Percentiles rank a stretch among this genome's conserved stretches.
Conservation (phyloP, 139 green algal genomes). For the Closterium sp. region DNA sequence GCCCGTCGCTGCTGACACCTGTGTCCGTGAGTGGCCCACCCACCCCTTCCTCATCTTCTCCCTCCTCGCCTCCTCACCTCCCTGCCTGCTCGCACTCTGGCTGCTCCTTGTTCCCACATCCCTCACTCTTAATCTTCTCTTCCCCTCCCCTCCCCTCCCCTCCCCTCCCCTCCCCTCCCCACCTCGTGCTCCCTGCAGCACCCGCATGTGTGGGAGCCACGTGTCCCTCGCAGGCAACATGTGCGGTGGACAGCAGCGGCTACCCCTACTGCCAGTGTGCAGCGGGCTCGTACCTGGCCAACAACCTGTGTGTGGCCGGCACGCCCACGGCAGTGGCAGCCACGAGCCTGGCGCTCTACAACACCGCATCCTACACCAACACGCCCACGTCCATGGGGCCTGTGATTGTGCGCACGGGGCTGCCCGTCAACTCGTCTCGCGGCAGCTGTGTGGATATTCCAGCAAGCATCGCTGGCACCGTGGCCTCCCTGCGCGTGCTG, state of each 20-base stretch:
- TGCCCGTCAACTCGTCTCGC: not conserved
- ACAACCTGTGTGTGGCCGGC: not conserved
- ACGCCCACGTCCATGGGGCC: not conserved
- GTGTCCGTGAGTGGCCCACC: not conserved
- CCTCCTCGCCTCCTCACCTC: too few species aligned
- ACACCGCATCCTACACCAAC: not conserved
- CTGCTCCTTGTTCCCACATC: too few species aligned
- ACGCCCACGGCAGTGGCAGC: not conserved
- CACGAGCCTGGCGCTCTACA: slow-evolving; percentile 1
- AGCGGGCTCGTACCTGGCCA: not conserved
- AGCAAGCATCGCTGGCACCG: not conserved
- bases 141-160: not conserved
- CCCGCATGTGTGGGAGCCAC: not conserved
- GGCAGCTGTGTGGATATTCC: not conserved
- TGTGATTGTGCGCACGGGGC: not conserved
- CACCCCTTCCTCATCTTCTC: not conserved
- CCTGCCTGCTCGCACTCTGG: too few species aligned
- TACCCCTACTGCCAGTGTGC: not conserved
- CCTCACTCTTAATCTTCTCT: too few species aligned
- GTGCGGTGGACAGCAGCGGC: not conserved
- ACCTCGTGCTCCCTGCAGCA: not conserved
- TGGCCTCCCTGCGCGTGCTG: not conserved
- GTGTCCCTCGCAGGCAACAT: not conserved
- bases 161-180: not conserved
- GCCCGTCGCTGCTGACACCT: not conserved